A percentile compares a stretch with the other conserved stretches of the same genome.
Conservation (phyloP, 345 rosid species). For the Salix purpurea region DNA sequence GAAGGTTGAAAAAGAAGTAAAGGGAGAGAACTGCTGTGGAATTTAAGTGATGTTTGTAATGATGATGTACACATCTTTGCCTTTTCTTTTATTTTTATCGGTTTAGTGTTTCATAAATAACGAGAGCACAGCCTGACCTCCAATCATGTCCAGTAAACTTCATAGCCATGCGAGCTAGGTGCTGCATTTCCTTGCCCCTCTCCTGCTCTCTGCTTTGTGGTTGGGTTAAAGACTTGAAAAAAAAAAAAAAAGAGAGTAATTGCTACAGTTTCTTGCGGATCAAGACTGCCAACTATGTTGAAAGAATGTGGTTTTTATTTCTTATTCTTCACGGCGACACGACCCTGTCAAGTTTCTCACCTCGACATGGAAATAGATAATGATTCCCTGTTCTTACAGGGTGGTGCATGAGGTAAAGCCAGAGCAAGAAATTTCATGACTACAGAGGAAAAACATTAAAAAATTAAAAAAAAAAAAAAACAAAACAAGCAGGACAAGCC, state of each 20-base stretch:
- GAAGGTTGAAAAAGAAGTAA: constrained; percentile 24
- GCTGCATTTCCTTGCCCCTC: background rate
- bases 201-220: background rate
- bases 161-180: background rate
- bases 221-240: background rate
- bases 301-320: background rate
- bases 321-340: constrained; percentile 7
- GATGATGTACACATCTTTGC: constrained; percentile 24
- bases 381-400: constrained; percentile 7
- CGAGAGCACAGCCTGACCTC: background rate
- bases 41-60: constrained; percentile 42
- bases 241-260: background rate
- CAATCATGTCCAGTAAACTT: background rate
- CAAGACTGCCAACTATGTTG: background rate
- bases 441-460: background rate
- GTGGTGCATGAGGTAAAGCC: background rate
- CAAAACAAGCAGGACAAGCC: background rate
- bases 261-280: background rate
- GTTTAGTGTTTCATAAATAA: background rate
- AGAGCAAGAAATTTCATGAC: background rate
- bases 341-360: constrained; percentile 11
- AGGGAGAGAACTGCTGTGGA: constrained; percentile 23
- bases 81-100: background rate
- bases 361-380: constrained; percentile 7
- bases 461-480: background rate